phyloP scores from a whole-genome alignment of 805 yeast genomes.

The Yarrowia porcina region DNA sequence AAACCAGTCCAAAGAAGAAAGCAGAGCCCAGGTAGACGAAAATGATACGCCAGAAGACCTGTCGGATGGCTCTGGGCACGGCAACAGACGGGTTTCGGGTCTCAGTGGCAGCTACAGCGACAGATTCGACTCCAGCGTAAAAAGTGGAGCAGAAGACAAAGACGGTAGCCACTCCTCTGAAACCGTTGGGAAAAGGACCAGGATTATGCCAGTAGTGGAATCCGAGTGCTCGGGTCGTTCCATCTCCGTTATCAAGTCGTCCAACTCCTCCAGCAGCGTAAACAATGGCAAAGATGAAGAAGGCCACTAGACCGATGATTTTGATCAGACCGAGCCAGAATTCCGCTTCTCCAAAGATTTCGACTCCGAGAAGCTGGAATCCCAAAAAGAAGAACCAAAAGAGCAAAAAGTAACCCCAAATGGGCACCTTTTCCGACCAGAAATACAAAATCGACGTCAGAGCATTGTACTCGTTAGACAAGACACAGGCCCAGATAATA shows the following conservation, averaged over 20 bases:
- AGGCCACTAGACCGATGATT: constrained; percentile 54
- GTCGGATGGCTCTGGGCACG: constrained; percentile 58
- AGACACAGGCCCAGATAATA: constrained; percentile 48
- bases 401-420: constrained; percentile 48
- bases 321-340: constrained; percentile 57
- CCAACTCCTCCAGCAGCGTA: constrained; percentile 56
- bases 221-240: constrained; percentile 54
- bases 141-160: constrained; percentile 60
- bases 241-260: constrained; percentile 29
- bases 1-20: constrained; percentile 57
- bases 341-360: constrained; percentile 61
- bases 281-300: constrained; percentile 53
- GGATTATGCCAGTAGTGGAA: constrained; percentile 57
- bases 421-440: constrained; percentile 49
- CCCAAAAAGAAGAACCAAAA: constrained; percentile 51
- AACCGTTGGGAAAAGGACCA: constrained; percentile 44
- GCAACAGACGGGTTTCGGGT: constrained; percentile 59
- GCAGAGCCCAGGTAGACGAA: constrained; percentile 57
- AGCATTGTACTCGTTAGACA: constrained; percentile 52
- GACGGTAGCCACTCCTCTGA: constrained; percentile 52
- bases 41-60: constrained; percentile 54
- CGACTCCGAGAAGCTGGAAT: constrained; percentile 50
- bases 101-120: constrained; percentile 64
- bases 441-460: constrained; percentile 44
- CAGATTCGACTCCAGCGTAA: constrained; percentile 57